Conservation (phyloP, 2,329 filamentous ascomycete genomes). For the Colletotrichum shisoi region DNA sequence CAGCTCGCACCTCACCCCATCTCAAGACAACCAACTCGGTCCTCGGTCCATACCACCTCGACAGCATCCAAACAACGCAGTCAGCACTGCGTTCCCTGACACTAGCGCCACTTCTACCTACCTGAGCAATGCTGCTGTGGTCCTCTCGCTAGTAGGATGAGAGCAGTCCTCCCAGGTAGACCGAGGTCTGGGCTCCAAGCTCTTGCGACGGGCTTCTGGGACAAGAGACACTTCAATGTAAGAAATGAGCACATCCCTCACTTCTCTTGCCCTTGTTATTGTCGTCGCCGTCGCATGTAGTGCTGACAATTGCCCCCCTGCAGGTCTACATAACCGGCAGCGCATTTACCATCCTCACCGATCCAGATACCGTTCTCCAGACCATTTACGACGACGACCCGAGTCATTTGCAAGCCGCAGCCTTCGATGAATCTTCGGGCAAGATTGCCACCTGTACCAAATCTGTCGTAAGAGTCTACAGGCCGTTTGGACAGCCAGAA, state of each 20-base stretch:
- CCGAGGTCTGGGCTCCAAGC: slow-evolving; percentile 80
- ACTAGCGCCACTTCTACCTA: background rate
- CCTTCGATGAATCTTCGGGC: slow-evolving; percentile 81
- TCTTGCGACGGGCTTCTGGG: slow-evolving; percentile 77
- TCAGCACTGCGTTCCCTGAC: background rate
- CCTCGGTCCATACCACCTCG: background rate
- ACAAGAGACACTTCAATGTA: slow-evolving; percentile 75
- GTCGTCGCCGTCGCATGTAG: background rate
- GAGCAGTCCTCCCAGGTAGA: slow-evolving; percentile 79
- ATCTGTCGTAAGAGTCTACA: slow-evolving; percentile 76
- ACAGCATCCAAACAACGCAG: background rate
- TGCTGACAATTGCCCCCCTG: slow-evolving; percentile 24
- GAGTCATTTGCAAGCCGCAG: slow-evolving; percentile 73
- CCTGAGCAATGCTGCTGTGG: slow-evolving; percentile 30
- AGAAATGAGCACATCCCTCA: slow-evolving; percentile 44
- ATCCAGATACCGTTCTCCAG: slow-evolving; percentile 78
- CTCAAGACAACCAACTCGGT: background rate
- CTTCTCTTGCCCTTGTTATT: slow-evolving; percentile 11
- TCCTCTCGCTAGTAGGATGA: slow-evolving; percentile 65
- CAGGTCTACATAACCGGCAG: slow-evolving; percentile 90
- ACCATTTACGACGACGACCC: slow-evolving; percentile 87
- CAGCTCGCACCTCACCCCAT: background rate
- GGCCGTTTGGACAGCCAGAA: slow-evolving; percentile 74
- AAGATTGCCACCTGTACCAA: slow-evolving; percentile 82
- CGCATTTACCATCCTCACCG: slow-evolving; percentile 82